Base-by-base conservation (phyloP, 768 basidiomycete species). In the Russula abietina region DNA sequence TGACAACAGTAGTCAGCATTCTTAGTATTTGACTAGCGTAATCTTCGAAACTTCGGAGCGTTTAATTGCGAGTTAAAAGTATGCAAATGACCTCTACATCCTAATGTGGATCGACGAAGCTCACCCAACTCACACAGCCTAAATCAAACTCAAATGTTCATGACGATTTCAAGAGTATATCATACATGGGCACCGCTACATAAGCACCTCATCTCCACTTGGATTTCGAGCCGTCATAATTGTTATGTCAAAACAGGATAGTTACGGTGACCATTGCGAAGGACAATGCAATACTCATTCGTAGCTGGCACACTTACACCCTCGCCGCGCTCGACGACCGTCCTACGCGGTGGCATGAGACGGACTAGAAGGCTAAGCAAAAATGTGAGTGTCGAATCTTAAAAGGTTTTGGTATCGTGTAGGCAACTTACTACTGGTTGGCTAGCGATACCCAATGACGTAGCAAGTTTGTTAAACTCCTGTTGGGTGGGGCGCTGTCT, bases 391-490 rank as follows among this genome's bases (percentile, higher is more conserved):
- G 38, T 39, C 38, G 16, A 39, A 38, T 38, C 32, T 12, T 41
- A 19, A 57, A 43, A 6, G 2, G 36, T 2, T 54, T 24, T 30
- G 39, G 17, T 43, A 30, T 33, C 65, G 49, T 26, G 51, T 22
- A 45, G 22, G 19, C 12, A 22, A 65, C 75, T 61, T 61, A 82
- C 81, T 22, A 6, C 22, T n/a, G 9, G 2, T 33, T 22, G 22
- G 19, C 3, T 10, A 22, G 45, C 1, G 4, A 46, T 46, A 22
- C 45, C 45, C 45, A 46, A 46, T 22, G 45, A 10, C 11, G 11
- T 46, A 0, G 82, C 80, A 61, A 88, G 74, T 28, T 70, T 70
- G 39, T 74, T 70, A 72, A 84, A 86, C 67, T 87, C 86, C 0
- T 67, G 61, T 9, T 72, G 64, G 10, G 80, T 81, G 16, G 86